Conservation (phyloP, 2,329 filamentous ascomycete species). For the Daldinia sp. region DNA sequence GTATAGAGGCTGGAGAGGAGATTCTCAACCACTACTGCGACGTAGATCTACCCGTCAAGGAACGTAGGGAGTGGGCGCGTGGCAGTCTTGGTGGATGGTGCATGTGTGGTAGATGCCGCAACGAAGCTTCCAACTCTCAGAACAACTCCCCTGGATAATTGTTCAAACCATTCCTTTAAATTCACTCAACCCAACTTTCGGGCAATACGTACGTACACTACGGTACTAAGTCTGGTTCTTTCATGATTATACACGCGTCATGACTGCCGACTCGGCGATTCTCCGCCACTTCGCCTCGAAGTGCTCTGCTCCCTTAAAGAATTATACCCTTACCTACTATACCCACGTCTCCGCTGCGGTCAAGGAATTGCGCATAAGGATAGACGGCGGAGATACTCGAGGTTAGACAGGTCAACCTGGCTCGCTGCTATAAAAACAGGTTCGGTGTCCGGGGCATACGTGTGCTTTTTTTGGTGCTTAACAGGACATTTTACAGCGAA, state of each 20-base stretch:
- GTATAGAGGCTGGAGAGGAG: slow-evolving; percentile 83
- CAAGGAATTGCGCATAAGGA: slow-evolving; percentile 1
- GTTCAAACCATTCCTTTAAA: slow-evolving; percentile 7
- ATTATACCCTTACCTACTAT: slow-evolving; percentile 14
- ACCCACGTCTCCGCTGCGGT: neutral
- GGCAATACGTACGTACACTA: slow-evolving; percentile 21
- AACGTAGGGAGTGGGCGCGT: slow-evolving; percentile 87
- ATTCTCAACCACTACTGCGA: slow-evolving; percentile 96
- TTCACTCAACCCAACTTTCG: slow-evolving; percentile 5
- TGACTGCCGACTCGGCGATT: slow-evolving; percentile 41
- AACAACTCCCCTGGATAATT: slow-evolving; percentile 37
- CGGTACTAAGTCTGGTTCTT: slow-evolving; percentile 41
- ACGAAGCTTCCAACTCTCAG: slow-evolving; percentile 67
- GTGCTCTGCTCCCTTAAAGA: slow-evolving; percentile 11
- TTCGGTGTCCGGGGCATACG: slow-evolving; percentile 5
- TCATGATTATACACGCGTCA: slow-evolving; percentile 48
- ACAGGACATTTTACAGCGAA: slow-evolving; percentile 11
- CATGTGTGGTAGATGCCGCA: slow-evolving; percentile 84
- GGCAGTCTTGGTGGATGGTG: slow-evolving; percentile 91
- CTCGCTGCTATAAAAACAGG: slow-evolving; percentile 12
- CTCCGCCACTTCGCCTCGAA: slow-evolving; percentile 27
- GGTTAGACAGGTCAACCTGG: slow-evolving; percentile 10
- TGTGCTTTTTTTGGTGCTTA: slow-evolving; percentile 2
- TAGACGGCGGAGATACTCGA: slow-evolving; percentile 5
- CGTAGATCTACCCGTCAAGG: slow-evolving; percentile 78